Evolutionary conservation across 139 green algal species (phyloP).

Genomic region (Microglena sp.): DNA sequence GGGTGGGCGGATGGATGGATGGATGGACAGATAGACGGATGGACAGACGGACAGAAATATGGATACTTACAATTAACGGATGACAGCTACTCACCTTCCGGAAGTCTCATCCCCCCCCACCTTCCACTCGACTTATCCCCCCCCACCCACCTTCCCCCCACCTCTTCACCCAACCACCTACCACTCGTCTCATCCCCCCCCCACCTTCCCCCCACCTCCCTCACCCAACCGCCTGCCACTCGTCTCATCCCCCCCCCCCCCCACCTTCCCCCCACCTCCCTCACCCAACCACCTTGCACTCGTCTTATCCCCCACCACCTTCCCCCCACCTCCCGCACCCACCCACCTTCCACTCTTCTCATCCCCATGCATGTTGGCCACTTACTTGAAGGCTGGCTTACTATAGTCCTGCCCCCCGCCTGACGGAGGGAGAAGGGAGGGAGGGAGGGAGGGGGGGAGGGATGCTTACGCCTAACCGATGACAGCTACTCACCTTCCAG

Average conservation of each 20-base stretch:
- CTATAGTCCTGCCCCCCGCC: too few species aligned
- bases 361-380: neutral
- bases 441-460: neutral
- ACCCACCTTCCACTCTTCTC: neutral
- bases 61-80: neutral
- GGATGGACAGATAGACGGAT: neutral
- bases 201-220: too few species aligned
- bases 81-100: constrained; percentile 35
- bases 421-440: neutral
- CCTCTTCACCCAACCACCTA: too few species aligned
- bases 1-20: neutral
- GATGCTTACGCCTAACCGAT: neutral
- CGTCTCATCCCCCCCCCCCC: too few species aligned
- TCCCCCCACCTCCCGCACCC: too few species aligned
- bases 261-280: too few species aligned
- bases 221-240: too few species aligned
- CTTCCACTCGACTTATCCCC: too few species aligned
- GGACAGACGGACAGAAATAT: neutral
- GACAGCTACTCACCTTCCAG: constrained; percentile 36
- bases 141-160: too few species aligned
- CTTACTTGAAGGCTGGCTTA: constrained; percentile 13
- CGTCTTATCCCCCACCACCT: too few species aligned
- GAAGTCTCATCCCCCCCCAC: constrained; percentile 85
- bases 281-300: too few species aligned
- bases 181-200: too few species aligned